Base-by-base conservation (phyloP, 78 protist species). In the Protostelium mycophagum region DNA sequence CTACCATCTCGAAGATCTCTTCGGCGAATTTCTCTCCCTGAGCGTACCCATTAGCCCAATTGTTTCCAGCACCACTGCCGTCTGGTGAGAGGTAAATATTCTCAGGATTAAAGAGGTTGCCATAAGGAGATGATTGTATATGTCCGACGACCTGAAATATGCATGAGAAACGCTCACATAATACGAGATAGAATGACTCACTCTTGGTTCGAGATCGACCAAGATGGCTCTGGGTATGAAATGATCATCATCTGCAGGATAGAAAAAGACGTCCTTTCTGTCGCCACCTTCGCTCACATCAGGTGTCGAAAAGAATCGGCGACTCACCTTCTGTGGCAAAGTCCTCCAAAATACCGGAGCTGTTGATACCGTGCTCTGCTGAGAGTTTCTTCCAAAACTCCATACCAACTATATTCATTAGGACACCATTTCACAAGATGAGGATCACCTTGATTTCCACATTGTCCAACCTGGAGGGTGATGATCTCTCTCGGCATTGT, bases 191-290 rank as follows among this genome's bases (percentile, higher is more conserved):
- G 37, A n/a, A 5, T 85, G 86, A 25, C 86, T 51, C n/a, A 98
- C 99, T 9, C 99, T 90, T 0, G 99, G 99, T 91, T 99, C 99
- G n/a, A 99, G 91, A 92, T 99, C 99, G 25, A 99, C 35, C 36
- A 99, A 93, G 0, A 98, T 86, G 1, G 99, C 99, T 16, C 99
- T 88, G 1, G 99, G 99, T 35, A 98, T 94, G 97, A 98, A 99
- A 85, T 98, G 99, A 34, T 98, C 98, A 87, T 99, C 99, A 85
- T 98, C 99, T 0, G 99, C 99, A 98, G 90, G 96, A 91, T 99
- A 99, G 96, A 99, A 99, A 87, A 99, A 99, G 63, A 99, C 99
- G 87, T 99, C 99, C 91, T 99, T 99, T 83, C 99, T 91, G 37
- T 99, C 99, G 10, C 97, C 97, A 0, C 90, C 94, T 51, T 25